phyloP scores from a whole-genome alignment of 768 basidiomycete species.

The Kwoniella shandongensis region DNA sequence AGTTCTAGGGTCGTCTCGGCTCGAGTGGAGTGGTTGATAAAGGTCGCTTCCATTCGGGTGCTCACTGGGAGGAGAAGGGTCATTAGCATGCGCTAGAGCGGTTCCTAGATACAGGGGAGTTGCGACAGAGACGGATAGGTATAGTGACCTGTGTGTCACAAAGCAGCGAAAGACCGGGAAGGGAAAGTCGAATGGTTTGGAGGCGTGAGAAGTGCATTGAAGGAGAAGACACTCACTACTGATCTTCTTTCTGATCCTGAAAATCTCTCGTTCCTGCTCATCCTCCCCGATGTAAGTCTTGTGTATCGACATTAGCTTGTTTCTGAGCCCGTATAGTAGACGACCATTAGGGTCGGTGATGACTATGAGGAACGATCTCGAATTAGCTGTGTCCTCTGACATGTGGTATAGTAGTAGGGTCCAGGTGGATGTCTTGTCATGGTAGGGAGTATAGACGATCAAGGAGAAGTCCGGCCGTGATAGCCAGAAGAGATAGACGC shows the following conservation, averaged over 20 bases:
- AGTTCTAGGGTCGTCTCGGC: conserved; percentile 35
- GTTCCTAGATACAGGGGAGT: too few relatives aligned
- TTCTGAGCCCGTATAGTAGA: conserved; percentile 44
- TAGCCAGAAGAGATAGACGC: too few relatives aligned
- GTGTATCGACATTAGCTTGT: conserved; percentile 45
- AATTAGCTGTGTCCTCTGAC: too few relatives aligned
- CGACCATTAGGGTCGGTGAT: conserved; percentile 47
- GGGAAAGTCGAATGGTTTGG: not conserved
- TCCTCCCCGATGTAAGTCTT: conserved; percentile 39
- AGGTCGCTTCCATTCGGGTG: conserved; percentile 49
- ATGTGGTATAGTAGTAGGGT: too few relatives aligned
- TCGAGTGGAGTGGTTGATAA: conserved; percentile 43
- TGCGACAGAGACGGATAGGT: too few relatives aligned
- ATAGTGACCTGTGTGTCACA: too few relatives aligned
- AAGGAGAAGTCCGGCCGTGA: too few relatives aligned
- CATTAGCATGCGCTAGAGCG: too few relatives aligned
- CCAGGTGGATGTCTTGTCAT: too few relatives aligned
- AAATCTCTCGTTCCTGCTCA: conserved; percentile 34
- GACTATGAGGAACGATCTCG: conserved; percentile 24
- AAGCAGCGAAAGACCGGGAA: too few relatives aligned
- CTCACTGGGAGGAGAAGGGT: conserved; percentile 27
- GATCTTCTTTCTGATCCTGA: conserved; percentile 36
- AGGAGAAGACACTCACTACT: conserved; percentile 27
- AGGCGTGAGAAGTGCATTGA: not conserved
- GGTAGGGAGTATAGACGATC: too few relatives aligned